Conservation (phyloP, 768 basidiomycete genomes). For the Pleurotus salmoneostramineus region DNA sequence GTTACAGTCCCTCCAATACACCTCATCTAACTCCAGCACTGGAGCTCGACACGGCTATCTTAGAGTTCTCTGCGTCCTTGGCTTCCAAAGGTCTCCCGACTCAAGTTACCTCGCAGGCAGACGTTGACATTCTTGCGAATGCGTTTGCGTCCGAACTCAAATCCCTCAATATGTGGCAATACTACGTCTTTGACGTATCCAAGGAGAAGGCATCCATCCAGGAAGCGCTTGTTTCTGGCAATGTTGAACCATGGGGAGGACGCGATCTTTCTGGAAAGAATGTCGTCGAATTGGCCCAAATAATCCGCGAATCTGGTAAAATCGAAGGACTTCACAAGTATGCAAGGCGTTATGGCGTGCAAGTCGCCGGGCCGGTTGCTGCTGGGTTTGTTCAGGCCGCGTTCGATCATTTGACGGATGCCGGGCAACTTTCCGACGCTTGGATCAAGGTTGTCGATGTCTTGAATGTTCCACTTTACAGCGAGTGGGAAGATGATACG, state of each 20-base stretch:
- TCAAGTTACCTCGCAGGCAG: slow-evolving; percentile 53
- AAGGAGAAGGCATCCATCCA: slow-evolving; percentile 59
- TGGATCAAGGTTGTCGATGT: slow-evolving; percentile 83
- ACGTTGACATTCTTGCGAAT: slow-evolving; percentile 62
- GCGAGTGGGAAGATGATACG: slow-evolving; percentile 84
- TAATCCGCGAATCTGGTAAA: slow-evolving; percentile 48
- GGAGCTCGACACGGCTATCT: slow-evolving; percentile 84
- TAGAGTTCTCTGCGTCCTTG: slow-evolving; percentile 74
- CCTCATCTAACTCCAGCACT: slow-evolving; percentile 92
- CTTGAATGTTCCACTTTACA: slow-evolving; percentile 85
- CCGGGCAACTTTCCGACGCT: slow-evolving; percentile 55
- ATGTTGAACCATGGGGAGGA: slow-evolving; percentile 57
- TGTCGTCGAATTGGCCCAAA: slow-evolving; percentile 61
- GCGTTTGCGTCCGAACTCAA: slow-evolving; percentile 63
- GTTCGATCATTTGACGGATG: slow-evolving; percentile 42
- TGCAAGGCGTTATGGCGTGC: slow-evolving; percentile 64
- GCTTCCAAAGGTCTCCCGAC: slow-evolving; percentile 69
- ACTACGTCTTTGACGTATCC: slow-evolving; percentile 80
- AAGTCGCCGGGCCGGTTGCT: slow-evolving; percentile 58
- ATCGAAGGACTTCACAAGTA: slow-evolving; percentile 59
- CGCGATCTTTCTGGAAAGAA: slow-evolving; percentile 49
- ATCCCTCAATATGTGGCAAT: slow-evolving; percentile 83
- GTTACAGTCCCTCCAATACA: slow-evolving; percentile 86
- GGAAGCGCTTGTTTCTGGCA: slow-evolving; percentile 43
- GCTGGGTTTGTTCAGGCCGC: slow-evolving; percentile 76